Percentiles rank a stretch among this genome's conserved stretches.
phyloP scores from a whole-genome alignment of 2,329 filamentous ascomycete genomes.

The Amesomyces nigricolor region DNA sequence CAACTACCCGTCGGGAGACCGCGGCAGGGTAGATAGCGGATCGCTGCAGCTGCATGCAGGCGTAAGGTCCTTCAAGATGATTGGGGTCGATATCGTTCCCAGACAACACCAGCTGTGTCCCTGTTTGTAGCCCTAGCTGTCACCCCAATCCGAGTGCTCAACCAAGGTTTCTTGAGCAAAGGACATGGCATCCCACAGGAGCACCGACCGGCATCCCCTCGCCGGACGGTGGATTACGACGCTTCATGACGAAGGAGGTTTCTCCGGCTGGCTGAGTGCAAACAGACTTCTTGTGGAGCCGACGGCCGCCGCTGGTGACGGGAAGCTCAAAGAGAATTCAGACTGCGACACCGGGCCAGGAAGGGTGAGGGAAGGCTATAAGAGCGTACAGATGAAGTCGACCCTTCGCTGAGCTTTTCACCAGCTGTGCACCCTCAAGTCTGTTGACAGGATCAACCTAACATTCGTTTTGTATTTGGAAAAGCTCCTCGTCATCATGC shows the following conservation, averaged over 20 bases:
- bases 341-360: not conserved
- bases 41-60: conserved; percentile 9
- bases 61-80: not conserved
- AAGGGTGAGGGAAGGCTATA: not conserved
- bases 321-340: not conserved
- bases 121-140: not conserved
- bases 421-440: not conserved
- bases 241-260: not conserved
- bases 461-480: conserved; percentile 7
- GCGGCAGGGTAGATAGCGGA: not conserved
- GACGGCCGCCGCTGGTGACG: not conserved
- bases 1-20: not conserved
- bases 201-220: not conserved
- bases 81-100: not conserved
- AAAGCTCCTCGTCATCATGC: conserved; percentile 6
- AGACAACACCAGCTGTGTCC: not conserved
- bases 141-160: not conserved
- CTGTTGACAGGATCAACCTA: not conserved
- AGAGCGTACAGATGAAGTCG: not conserved
- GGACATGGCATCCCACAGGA: not conserved
- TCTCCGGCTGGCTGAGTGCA: not conserved
- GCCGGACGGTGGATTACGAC: not conserved
- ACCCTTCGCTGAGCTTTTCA: not conserved
- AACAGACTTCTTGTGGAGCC: conserved; percentile 5
- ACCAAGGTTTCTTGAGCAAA: not conserved